Conservation (phyloP, 768 basidiomycete genomes). For the Crucibulum laeve region DNA sequence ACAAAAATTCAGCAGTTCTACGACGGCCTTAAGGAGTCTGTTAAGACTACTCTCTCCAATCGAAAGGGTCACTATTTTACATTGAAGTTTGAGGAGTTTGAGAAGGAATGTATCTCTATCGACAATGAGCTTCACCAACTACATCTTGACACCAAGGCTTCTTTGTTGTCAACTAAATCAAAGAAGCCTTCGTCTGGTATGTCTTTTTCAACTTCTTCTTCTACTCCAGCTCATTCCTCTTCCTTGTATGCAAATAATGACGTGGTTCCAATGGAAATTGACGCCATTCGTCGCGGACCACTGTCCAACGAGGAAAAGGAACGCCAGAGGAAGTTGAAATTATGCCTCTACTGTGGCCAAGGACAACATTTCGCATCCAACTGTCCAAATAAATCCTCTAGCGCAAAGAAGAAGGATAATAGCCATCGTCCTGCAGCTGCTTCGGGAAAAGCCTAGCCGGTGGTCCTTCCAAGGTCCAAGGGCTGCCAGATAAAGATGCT, state of each 20-base stretch:
- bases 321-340: slow-evolving; percentile 14
- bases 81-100: slow-evolving; percentile 14
- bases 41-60: slow-evolving; percentile 18
- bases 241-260: slow-evolving; percentile 9
- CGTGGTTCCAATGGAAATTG: slow-evolving; percentile 26
- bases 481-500: slow-evolving; percentile 19
- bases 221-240: not conserved
- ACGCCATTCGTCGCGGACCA: slow-evolving; percentile 18
- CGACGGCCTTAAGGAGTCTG: slow-evolving; percentile 19
- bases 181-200: not conserved
- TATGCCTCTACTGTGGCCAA: slow-evolving; percentile 32
- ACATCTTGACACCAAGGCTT: slow-evolving; percentile 10
- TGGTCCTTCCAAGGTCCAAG: slow-evolving; percentile 17
- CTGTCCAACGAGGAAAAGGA: slow-evolving; percentile 22
- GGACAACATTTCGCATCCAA: slow-evolving; percentile 19
- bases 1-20: slow-evolving; percentile 27
- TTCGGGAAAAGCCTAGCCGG: slow-evolving; percentile 23
- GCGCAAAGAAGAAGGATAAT: not conserved
- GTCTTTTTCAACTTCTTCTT: not conserved
- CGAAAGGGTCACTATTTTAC: slow-evolving; percentile 12
- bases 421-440: slow-evolving; percentile 14
- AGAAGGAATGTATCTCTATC: slow-evolving; percentile 14
- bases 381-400: slow-evolving; percentile 17
- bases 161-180: not conserved
- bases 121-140: slow-evolving; percentile 19